These are phyloP conservation scores for Didymella pinodella DNA, from an alignment of 2,329 filamentous ascomycete genomes.

Conservation along the genomic window DNA sequence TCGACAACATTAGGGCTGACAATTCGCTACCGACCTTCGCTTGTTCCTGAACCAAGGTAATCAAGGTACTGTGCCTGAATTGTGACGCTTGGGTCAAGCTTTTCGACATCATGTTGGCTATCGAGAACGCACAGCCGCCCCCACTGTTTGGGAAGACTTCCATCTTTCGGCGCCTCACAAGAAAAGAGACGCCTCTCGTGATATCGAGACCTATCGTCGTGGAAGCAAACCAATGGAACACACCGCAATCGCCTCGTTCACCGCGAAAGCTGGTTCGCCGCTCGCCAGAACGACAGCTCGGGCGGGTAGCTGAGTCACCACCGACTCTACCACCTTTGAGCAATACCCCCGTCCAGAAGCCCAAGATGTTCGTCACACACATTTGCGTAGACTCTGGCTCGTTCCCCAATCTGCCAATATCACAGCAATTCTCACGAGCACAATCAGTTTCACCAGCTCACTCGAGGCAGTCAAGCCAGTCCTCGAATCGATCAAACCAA, in stretches of 20 bases:
- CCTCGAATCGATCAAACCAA: conserved; percentile 18
- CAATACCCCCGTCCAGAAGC: background rate
- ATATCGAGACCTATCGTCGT: conserved; percentile 17
- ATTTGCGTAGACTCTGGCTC: conserved; percentile 12
- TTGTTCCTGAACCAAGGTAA: conserved; percentile 14
- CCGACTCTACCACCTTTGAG: conserved; percentile 1
- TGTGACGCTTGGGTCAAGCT: background rate
- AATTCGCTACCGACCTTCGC: conserved; percentile 8
- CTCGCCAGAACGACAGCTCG: conserved; percentile 3
- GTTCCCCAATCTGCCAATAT: conserved; percentile 7
- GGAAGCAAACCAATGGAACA: conserved; percentile 3
- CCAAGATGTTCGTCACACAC: background rate
- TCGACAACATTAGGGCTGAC: conserved; percentile 9
- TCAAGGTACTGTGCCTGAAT: conserved; percentile 4
- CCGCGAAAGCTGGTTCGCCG: conserved; percentile 22
- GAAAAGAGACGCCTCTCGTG: conserved; percentile 11
- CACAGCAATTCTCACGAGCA: conserved; percentile 7
- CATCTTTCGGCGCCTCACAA: conserved; percentile 32
- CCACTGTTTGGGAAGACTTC: conserved; percentile 27
- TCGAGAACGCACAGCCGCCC: conserved; percentile 21
- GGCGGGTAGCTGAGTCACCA: background rate
- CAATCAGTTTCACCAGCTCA: background rate
- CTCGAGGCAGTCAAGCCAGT: background rate
- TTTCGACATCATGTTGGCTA: conserved; percentile 22
- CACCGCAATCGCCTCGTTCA: conserved; percentile 6